Conservation (phyloP, 78 protist species). For the Dictyostelium capitatum region DNA sequence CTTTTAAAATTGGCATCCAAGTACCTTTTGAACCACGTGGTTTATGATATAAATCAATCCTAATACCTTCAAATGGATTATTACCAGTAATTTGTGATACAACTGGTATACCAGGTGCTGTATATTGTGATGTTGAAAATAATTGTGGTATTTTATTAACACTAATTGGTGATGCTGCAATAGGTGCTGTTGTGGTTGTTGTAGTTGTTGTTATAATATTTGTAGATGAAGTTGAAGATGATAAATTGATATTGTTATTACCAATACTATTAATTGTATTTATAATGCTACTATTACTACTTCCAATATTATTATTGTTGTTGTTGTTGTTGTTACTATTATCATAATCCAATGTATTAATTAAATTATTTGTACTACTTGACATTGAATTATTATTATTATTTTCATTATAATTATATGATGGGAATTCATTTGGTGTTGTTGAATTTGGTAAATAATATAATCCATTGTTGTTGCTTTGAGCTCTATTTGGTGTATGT, state of each 20-base stretch:
- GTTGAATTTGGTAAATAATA: too few relatives aligned
- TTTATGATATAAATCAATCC: slow-evolving; percentile 76
- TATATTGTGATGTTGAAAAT: slow-evolving; percentile 7
- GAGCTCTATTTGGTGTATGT: not conserved
- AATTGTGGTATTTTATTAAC: slow-evolving; percentile 1
- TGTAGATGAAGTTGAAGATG: too few relatives aligned
- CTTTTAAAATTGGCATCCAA: slow-evolving; percentile 55
- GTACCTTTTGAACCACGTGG: slow-evolving; percentile 84
- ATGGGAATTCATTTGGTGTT: too few relatives aligned
- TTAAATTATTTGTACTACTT: not conserved
- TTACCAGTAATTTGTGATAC: slow-evolving; percentile 4
- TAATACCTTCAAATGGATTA: slow-evolving; percentile 15
- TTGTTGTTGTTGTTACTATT: slow-evolving; percentile 6
- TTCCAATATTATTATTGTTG: not conserved
- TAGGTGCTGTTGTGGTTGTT: not conserved
- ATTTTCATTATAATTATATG: not conserved
- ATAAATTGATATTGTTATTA: not conserved
- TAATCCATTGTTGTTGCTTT: not conserved
- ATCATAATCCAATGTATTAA: not conserved
- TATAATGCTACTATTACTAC: not conserved
- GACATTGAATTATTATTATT: not conserved
- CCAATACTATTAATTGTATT: not conserved
- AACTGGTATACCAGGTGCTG: slow-evolving; percentile 1
- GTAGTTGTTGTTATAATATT: not conserved
- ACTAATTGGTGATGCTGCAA: too few relatives aligned